Percentiles rank a stretch among this genome's conserved stretches.
phyloP scores from a whole-genome alignment of 2,329 filamentous ascomycete genomes.

The Dactylellina cionopaga region DNA sequence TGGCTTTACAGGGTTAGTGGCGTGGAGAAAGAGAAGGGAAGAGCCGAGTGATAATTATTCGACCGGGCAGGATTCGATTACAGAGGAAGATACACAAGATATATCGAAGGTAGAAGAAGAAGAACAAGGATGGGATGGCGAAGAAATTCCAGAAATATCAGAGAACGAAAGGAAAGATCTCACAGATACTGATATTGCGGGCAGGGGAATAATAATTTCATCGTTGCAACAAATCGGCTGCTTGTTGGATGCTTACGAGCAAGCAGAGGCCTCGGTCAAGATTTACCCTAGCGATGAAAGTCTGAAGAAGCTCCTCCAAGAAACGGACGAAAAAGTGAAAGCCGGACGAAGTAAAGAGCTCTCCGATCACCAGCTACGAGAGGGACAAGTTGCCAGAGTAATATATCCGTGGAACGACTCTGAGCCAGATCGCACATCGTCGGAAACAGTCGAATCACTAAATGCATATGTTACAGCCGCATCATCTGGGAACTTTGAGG shows the following conservation, averaged over 20 bases:
- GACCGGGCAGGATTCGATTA: slow-evolving; percentile 14
- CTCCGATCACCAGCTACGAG: slow-evolving; percentile 30
- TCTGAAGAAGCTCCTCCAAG: background rate
- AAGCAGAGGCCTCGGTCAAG: slow-evolving; percentile 36
- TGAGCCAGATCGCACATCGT: slow-evolving; percentile 76
- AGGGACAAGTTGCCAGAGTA: slow-evolving; percentile 41
- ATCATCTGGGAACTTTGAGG: slow-evolving; percentile 83
- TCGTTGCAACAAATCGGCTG: slow-evolving; percentile 41
- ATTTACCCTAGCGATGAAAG: slow-evolving; percentile 63
- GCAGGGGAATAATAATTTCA: slow-evolving; percentile 30
- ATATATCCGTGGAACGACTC: slow-evolving; percentile 75
- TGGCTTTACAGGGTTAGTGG: slow-evolving; percentile 39
- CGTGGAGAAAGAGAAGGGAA: slow-evolving; percentile 33
- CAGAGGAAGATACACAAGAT: slow-evolving; percentile 48
- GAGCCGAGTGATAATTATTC: slow-evolving; percentile 36
- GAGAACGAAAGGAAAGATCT: slow-evolving; percentile 60
- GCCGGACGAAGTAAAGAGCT: slow-evolving; percentile 3
- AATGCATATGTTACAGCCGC: slow-evolving; percentile 72
- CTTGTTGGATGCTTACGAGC: slow-evolving; percentile 39
- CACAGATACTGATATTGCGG: slow-evolving; percentile 60
- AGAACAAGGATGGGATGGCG: slow-evolving; percentile 62
- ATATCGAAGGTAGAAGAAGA: slow-evolving; percentile 59
- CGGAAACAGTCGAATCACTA: slow-evolving; percentile 74
- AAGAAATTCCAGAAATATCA: slow-evolving; percentile 55
- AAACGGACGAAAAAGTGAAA: slow-evolving; percentile 52